These are phyloP conservation scores for Saccharomycopsis lassenensis DNA, from an alignment of 805 yeast species.

Conservation along the genomic window DNA sequence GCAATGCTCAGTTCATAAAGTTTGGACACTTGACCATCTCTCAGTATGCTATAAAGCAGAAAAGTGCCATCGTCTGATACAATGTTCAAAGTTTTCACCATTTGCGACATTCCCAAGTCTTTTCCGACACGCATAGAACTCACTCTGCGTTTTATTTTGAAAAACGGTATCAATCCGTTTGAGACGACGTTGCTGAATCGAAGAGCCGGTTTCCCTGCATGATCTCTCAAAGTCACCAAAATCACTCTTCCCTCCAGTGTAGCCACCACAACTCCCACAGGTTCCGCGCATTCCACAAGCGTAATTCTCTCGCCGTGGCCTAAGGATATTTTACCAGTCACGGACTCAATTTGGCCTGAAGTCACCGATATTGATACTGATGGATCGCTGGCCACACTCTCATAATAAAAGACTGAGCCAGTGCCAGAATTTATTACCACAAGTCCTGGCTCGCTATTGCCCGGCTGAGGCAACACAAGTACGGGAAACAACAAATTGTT, in stretches of 20 bases:
- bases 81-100: slow-evolving; percentile 30
- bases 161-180: slow-evolving; percentile 26
- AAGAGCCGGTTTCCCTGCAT: slow-evolving; percentile 48
- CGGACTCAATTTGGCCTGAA: slow-evolving; percentile 26
- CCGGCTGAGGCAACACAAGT: slow-evolving; percentile 46
- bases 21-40: slow-evolving; percentile 32
- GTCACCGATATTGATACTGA: slow-evolving; percentile 46
- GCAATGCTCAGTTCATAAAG: slow-evolving; percentile 28
- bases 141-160: slow-evolving; percentile 30
- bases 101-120: slow-evolving; percentile 40
- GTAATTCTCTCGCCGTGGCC: slow-evolving; percentile 45
- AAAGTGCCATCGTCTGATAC: slow-evolving; percentile 35
- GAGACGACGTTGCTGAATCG: slow-evolving; percentile 21
- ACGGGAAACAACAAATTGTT: slow-evolving; percentile 32
- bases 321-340: slow-evolving; percentile 30
- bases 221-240: slow-evolving; percentile 53
- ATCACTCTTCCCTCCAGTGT: slow-evolving; percentile 62
- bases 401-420: slow-evolving; percentile 60
- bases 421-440: slow-evolving; percentile 48
- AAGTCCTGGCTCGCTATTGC: slow-evolving; percentile 53
- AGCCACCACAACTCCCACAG: slow-evolving; percentile 62
- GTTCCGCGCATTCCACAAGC: slow-evolving; percentile 49
- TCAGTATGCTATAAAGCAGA: slow-evolving; percentile 38
- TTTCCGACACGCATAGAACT: slow-evolving; percentile 48
- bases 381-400: slow-evolving; percentile 61